Evolutionary conservation across 2,329 filamentous ascomycete species (phyloP), one percentile per base, ranked within the genome.

Genomic region (Pseudogymnoascus sp.): DNA sequence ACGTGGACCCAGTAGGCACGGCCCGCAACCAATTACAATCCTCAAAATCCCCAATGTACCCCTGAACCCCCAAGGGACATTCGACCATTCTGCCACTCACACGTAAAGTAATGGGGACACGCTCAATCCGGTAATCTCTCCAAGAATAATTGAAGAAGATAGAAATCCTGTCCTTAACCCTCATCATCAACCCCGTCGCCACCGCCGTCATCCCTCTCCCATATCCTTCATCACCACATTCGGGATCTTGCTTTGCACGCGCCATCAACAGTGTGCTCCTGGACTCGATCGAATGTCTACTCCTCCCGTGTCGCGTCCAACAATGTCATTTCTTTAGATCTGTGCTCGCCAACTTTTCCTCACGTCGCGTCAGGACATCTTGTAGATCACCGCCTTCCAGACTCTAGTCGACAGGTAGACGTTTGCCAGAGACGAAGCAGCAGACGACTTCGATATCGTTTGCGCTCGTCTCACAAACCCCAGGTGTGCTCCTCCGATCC

Each of bases 381-480:
- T 48, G 39, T n/a, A 61, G 18, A 61, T 60, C 58, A 39, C 15
- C 48, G 27, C 48, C 48, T 55, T 55, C 48, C 48, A 55, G 48
- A 55, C 48, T 33, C 45, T 35, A n/a, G 60, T 58, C 27, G 40
- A 42, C 58, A 18, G 39, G 64, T 65, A 61, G 60, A 61, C 60
- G 63, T 61, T 63, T 42, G 62, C 18, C 36, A 61, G 10, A 71
- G 70, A 72, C 74, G 79, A 80, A 81, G 82, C 76, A 77, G 80
- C 81, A 82, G 83, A 79, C 82, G 82, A 83, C 74, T 72, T 69
- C 65, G 72, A 67, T 69, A 72, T 83, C 81, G 83, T 85, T 82
- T 85, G 82, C 79, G 75, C 82, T 85, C 82, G 80, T 84, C 82
- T 76, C 78, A 80, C 82, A 72, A 80, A 80, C 72, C 76, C 80